These are phyloP conservation scores for Alternaria sp. DNA, from an alignment of 2,329 filamentous ascomycete species.

Conservation along the genomic window DNA sequence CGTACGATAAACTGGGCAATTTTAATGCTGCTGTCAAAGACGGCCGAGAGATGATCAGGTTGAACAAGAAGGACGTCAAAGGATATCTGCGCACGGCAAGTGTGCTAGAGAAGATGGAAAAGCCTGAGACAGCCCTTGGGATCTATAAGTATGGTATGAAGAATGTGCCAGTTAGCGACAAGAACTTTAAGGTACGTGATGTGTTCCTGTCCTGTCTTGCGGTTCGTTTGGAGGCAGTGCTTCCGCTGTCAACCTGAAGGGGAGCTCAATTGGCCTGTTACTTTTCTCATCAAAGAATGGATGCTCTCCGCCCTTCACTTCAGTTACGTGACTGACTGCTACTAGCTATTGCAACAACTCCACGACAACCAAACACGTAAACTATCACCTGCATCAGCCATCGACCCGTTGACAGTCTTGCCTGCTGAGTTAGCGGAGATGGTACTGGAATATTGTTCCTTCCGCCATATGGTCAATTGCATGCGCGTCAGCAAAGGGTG, in stretches of 20 bases:
- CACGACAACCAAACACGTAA: conserved; percentile 57
- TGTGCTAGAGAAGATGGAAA: conserved; percentile 58
- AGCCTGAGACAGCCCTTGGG: conserved; percentile 61
- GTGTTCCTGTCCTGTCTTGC: background rate
- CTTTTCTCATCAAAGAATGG: background rate
- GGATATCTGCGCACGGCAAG: conserved; percentile 66
- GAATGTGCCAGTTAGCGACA: conserved; percentile 53
- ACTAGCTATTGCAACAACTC: conserved; percentile 55
- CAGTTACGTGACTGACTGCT: background rate
- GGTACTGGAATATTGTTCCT: conserved; percentile 61
- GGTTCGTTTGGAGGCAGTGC: background rate
- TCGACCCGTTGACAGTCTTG: conserved; percentile 62
- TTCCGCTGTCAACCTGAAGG: background rate
- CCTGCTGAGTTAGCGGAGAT: conserved; percentile 63
- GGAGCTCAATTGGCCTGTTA: background rate
- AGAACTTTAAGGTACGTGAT: conserved; percentile 40
- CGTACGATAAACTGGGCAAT: conserved; percentile 62
- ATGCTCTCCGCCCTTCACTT: background rate
- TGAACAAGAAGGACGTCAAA: conserved; percentile 60
- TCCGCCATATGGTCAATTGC: conserved; percentile 60
- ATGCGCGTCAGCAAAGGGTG: conserved; percentile 65
- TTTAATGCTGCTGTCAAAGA: conserved; percentile 63
- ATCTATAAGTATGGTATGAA: conserved; percentile 68
- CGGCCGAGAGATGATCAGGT: conserved; percentile 64
- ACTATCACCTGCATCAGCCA: conserved; percentile 53